These are phyloP conservation scores for Euphrasia confusa DNA, from an alignment of 257 asterid species.

Conservation along the genomic window DNA sequence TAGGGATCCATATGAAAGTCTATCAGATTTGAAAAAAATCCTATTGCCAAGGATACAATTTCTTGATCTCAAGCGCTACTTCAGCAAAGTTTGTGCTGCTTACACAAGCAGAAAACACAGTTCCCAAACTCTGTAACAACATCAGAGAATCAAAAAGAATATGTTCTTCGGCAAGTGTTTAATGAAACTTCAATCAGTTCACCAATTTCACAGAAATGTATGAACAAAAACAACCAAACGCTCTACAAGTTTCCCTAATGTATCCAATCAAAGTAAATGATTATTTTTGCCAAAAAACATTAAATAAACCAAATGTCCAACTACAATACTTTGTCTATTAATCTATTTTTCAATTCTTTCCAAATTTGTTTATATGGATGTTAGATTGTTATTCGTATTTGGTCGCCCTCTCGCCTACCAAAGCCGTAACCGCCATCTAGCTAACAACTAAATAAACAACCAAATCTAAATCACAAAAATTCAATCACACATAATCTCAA, in stretches of 20 bases:
- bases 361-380: background rate
- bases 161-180: background rate
- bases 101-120: background rate
- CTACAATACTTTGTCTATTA: background rate
- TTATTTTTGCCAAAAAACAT: background rate
- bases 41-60: background rate
- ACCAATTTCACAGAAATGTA: background rate
- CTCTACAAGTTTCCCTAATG: background rate
- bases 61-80: no score
- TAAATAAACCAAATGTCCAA: background rate
- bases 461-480: conserved; percentile 14
- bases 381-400: background rate
- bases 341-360: background rate
- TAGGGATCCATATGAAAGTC: background rate
- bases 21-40: background rate
- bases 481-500: background rate
- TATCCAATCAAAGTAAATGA: conserved; percentile 7
- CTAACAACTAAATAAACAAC: background rate
- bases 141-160: background rate
- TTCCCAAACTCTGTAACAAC: background rate
- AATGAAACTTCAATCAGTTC: background rate
- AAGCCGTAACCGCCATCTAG: background rate
- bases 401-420: background rate
- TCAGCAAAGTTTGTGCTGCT: background rate
- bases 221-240: conserved; percentile 6